Base-by-base conservation (phyloP, 345 rosid genomes). In the Durio zibethinus region DNA sequence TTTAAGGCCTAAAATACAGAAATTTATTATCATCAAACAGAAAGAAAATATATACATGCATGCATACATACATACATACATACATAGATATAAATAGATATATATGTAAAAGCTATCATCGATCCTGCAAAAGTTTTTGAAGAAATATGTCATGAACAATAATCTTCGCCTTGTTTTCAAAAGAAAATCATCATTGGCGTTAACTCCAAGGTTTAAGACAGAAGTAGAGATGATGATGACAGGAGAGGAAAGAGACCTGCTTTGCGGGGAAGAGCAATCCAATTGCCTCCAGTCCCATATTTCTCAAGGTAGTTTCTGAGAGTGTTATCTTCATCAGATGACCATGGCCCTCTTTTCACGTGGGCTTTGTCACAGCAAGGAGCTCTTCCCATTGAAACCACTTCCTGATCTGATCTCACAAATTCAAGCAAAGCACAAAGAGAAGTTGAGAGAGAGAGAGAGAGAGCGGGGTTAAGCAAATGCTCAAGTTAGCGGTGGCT, bases 1-100 rank as follows among this genome's bases (percentile, higher is more conserved):
- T 77, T 60, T 89, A 47, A 90, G 86, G 20, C 97, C 97, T 91
- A 75, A 18, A 15, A 15, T 7, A 73, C 38, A 27, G n/a, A 73
- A 47, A 40, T 23, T 12, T 47, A 62, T 15, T 8, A 33, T 62
- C n/a, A 31, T 5, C 21, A 62, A 31, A 61, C 20, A 5, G 10
- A 31, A 8, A 12, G 3, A 61, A 61, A 25, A 21, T 0, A 57
- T n/a, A 27, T 11, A 10, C 5, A 20, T n/a, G 15, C 3, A 5
- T 47, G 4, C 12, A 5, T 47, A 14, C 12, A 14, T 45, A 7
- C n/a, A 48, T 48, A 10, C 18, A 48, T 15, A 2, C 12, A 45
- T 45, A 4, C 2, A 45, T 45, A 38, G 0, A 38, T 1, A 38
- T 38, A 38, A 3, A 38, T 38, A n/a, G n/a, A n/a, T n/a, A n/a